Percentiles rank a stretch among this genome's conserved stretches.
Evolutionary conservation across 108 stramenopile genomes (phyloP).

Genomic region (Discostella pseudostelligera): DNA sequence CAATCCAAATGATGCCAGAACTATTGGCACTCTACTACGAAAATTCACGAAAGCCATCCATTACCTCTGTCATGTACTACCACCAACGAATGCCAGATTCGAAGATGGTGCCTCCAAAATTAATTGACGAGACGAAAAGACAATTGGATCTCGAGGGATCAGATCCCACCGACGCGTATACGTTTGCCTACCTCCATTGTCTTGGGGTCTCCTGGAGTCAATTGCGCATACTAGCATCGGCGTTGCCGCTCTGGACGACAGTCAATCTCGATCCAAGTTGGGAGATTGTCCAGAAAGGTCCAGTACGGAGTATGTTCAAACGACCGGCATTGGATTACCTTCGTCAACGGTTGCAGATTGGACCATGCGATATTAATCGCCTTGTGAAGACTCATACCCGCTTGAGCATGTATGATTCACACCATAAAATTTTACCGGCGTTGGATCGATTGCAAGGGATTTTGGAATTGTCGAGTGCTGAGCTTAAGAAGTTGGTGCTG

Average conservation of each 20-base stretch:
- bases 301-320: conserved; percentile 33
- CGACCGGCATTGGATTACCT: conserved; percentile 42
- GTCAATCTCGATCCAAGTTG: conserved; percentile 52
- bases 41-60: conserved; percentile 41
- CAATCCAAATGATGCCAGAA: conserved; percentile 49
- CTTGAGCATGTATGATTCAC: conserved; percentile 42
- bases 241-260: conserved; percentile 37
- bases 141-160: conserved; percentile 43
- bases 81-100: conserved; percentile 6
- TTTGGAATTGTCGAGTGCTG: conserved; percentile 36
- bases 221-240: conserved; percentile 29
- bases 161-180: conserved; percentile 31
- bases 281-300: conserved; percentile 36
- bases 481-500: conserved; percentile 35
- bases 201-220: conserved; percentile 49
- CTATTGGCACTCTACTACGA: conserved; percentile 46
- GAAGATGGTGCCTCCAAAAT: conserved; percentile 10
- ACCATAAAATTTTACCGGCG: conserved; percentile 29
- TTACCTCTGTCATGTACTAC: conserved; percentile 32
- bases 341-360: conserved; percentile 40
- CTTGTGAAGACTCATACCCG: conserved; percentile 53
- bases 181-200: conserved; percentile 44
- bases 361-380: conserved; percentile 35
- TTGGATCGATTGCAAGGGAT: conserved; percentile 42
- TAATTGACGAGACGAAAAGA: conserved; percentile 37